Conservation (phyloP, 352 stramenopile genomes). For the Pythium angustatum region DNA sequence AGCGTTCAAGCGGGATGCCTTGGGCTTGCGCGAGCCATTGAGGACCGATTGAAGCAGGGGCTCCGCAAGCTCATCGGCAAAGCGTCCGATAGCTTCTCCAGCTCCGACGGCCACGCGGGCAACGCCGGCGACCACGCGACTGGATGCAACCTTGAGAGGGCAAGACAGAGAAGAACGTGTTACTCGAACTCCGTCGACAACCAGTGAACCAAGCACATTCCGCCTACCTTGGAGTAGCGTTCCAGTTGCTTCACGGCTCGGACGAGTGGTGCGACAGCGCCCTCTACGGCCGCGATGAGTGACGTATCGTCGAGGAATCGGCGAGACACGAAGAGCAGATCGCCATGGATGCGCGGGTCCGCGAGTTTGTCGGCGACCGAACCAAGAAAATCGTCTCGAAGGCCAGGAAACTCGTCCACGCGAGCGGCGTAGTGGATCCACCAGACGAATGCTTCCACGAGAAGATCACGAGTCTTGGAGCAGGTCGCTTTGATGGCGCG, state of each 20-base stretch:
- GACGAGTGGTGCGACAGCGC: conserved; percentile 39
- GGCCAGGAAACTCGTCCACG: conserved; percentile 30
- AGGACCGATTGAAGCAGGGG: conserved; percentile 15
- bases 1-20: conserved; percentile 13
- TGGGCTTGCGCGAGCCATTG: conserved; percentile 9
- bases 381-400: conserved; percentile 49
- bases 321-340: conserved; percentile 45
- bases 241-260: conserved; percentile 60
- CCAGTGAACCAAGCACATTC: background rate
- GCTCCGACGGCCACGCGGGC: conserved; percentile 21
- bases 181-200: background rate
- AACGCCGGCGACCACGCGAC: conserved; percentile 43
- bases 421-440: conserved; percentile 61
- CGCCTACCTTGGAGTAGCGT: conserved; percentile 74
- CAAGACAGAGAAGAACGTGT: background rate
- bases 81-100: conserved; percentile 5
- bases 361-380: conserved; percentile 65
- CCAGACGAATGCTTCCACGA: conserved; percentile 65
- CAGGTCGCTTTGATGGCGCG: conserved; percentile 51
- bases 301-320: conserved; percentile 34
- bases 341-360: conserved; percentile 69
- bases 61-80: conserved; percentile 18
- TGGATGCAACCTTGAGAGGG: conserved; percentile 35
- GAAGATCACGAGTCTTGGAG: conserved; percentile 53
- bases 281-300: conserved; percentile 34